These are phyloP conservation scores for Coniferiporia sulphurascens DNA, from an alignment of 1,284 basidiomycete species.

Conservation along the genomic window DNA sequence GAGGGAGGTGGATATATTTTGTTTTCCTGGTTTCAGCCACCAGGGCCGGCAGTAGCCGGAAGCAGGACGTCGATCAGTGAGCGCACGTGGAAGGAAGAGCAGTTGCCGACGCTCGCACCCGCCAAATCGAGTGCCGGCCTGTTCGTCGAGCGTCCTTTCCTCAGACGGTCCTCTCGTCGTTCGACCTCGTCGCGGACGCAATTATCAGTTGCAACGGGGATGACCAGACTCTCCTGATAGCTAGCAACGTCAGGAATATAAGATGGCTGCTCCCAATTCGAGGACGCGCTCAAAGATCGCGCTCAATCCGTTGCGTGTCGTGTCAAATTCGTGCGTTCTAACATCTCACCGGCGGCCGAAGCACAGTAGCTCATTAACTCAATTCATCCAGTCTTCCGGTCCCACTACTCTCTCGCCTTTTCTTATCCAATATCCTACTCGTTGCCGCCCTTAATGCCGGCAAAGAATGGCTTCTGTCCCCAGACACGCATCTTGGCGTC, in stretches of 20 bases:
- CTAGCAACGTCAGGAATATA: not conserved
- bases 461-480: slow-evolving; percentile 59
- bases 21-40: no score
- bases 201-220: not conserved
- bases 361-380: slow-evolving; percentile 3
- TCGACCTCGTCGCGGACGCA: not conserved
- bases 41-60: no score
- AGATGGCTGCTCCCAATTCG: slow-evolving; percentile 63
- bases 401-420: slow-evolving; percentile 47
- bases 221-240: not conserved
- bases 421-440: slow-evolving; percentile 56
- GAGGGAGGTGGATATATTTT: no score
- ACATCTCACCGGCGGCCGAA: not conserved
- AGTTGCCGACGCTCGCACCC: no score
- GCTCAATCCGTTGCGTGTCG: slow-evolving; percentile 46
- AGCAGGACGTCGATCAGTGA: no score
- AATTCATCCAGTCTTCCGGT: slow-evolving; percentile 23
- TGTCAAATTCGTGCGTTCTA: slow-evolving; percentile 49
- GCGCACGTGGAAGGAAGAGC: no score
- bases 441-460: slow-evolving; percentile 56
- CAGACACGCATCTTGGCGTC: slow-evolving; percentile 50
- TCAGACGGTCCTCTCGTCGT: no score
- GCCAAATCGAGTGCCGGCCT: no score
- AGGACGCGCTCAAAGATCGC: slow-evolving; percentile 64
- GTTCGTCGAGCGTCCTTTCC: no score